A percentile compares a stretch with the other conserved stretches of the same genome.
These are phyloP conservation scores for Rhodamnia argentea DNA, from an alignment of 345 rosid genomes.

Conservation along the genomic window DNA sequence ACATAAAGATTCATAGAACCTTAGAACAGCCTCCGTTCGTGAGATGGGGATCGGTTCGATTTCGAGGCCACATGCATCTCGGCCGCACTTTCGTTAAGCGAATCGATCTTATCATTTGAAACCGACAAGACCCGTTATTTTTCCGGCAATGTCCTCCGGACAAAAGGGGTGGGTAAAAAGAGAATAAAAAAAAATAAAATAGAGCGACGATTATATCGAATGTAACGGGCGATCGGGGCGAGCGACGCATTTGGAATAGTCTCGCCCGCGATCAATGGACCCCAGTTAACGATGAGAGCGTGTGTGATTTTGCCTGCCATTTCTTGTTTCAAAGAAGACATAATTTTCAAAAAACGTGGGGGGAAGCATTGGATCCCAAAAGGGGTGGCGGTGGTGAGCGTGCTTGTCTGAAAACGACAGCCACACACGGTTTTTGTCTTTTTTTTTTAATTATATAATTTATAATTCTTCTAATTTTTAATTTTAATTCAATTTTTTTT, in stretches of 20 bases:
- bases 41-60: not conserved
- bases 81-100: not conserved
- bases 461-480: rapidly evolving
- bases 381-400: not conserved
- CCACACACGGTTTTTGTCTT: not conserved
- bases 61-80: not conserved
- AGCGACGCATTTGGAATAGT: not conserved
- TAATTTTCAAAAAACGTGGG: not conserved
- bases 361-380: not conserved
- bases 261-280: not conserved
- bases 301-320: not conserved
- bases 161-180: too few relatives aligned
- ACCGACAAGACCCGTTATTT: not conserved
- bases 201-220: too few relatives aligned
- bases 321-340: not conserved
- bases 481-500: not conserved
- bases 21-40: not conserved
- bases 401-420: not conserved
- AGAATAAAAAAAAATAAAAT: too few relatives aligned
- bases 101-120: not conserved
- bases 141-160: too few relatives aligned
- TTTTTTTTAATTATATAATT: not conserved
- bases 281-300: not conserved
- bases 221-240: not conserved
- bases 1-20: too few relatives aligned